Evolutionary conservation across 1,284 basidiomycete genomes (phyloP).

Genomic region (Ustilago lituana): DNA sequence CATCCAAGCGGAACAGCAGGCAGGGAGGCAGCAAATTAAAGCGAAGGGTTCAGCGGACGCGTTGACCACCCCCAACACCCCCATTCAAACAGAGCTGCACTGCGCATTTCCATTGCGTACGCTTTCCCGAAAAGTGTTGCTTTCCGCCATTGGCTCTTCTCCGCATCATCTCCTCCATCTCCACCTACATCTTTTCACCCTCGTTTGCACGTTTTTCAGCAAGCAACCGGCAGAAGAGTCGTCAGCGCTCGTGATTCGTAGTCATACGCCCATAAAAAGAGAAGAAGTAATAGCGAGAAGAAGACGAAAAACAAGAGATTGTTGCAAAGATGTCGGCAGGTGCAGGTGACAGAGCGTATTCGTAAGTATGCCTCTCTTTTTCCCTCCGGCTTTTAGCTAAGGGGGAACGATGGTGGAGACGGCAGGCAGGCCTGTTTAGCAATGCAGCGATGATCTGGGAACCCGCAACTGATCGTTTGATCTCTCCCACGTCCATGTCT

Average conservation of each 20-base stretch:
- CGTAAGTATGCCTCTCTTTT: conserved; percentile 34
- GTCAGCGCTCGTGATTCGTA: too few species aligned
- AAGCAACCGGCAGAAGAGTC: too few species aligned
- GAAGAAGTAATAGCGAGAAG: too few species aligned
- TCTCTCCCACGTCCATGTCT: conserved; percentile 1
- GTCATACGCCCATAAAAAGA: too few species aligned
- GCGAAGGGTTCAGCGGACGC: conserved; percentile 22
- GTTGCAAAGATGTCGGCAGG: conserved; percentile 58
- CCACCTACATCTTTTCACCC: neutral
- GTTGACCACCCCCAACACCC: conserved; percentile 38
- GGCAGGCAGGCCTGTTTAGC: too few species aligned
- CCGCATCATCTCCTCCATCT: neutral
- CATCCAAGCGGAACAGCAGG: too few species aligned
- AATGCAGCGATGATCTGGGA: too few species aligned
- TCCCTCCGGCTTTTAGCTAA: too few species aligned
- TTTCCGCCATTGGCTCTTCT: conserved; percentile 2
- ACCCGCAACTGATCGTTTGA: neutral
- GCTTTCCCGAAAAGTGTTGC: conserved; percentile 17
- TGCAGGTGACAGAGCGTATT: conserved; percentile 64
- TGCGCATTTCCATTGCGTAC: neutral
- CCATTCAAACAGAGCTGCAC: too few species aligned
- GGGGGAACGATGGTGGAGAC: too few species aligned
- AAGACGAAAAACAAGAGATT: neutral
- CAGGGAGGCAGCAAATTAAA: too few species aligned
- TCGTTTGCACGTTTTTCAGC: too few species aligned